phyloP scores from a whole-genome alignment of 768 basidiomycete species.

The Rhodotorula babjevae region DNA sequence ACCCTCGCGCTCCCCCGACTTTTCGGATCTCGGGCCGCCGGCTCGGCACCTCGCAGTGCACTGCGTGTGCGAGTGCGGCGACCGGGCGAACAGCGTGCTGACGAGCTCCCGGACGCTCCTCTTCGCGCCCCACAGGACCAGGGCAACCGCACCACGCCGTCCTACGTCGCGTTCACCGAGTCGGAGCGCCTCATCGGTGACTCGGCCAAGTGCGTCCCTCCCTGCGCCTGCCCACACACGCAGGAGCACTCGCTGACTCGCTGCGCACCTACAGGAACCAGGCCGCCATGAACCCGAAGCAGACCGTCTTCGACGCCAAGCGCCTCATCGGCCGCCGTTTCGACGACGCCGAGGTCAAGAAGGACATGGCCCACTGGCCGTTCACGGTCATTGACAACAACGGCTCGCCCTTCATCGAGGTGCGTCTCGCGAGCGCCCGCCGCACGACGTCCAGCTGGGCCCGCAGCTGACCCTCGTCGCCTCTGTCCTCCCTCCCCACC shows the following conservation, averaged over 20 bases:
- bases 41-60: no score
- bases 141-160: slow-evolving; percentile 98
- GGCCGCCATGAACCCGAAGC: slow-evolving; percentile 98
- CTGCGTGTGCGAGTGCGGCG: no score
- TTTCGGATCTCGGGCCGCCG: not conserved
- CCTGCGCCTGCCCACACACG: no score
- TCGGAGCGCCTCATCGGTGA: slow-evolving; percentile 94
- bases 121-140: slow-evolving; percentile 68
- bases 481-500: not conserved
- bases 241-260: not conserved
- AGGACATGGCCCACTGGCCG: slow-evolving; percentile 97
- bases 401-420: slow-evolving; percentile 84
- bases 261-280: slow-evolving; percentile 60
- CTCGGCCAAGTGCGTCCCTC: slow-evolving; percentile 64
- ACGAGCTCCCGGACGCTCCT: not conserved
- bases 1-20: not conserved
- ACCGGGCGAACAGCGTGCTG: not conserved
- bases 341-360: slow-evolving; percentile 86
- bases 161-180: slow-evolving; percentile 94
- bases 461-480: no score
- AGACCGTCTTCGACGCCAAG: slow-evolving; percentile 99
- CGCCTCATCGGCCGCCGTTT: slow-evolving; percentile 96
- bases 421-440: slow-evolving; percentile 1
- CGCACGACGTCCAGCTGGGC: no score
- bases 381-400: slow-evolving; percentile 90